These are phyloP conservation scores for Claviceps sp. DNA, from an alignment of 2,329 filamentous ascomycete genomes.

Conservation along the genomic window DNA sequence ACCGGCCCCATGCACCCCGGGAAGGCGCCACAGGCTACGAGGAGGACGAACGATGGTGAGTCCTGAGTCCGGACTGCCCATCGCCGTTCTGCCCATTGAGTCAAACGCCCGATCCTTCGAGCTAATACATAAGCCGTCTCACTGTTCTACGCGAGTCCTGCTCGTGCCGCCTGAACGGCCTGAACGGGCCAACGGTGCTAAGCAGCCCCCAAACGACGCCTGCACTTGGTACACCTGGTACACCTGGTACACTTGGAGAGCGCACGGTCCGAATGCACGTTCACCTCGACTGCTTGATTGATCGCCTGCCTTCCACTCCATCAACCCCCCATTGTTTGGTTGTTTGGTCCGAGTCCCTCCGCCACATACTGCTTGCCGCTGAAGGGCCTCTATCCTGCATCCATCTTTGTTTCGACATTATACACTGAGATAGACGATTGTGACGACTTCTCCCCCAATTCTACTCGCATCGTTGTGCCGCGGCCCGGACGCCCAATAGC, in stretches of 20 bases:
- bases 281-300: not conserved
- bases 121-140: not conserved
- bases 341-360: not conserved
- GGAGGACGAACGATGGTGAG: not conserved
- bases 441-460: not conserved
- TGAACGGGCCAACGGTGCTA: slow-evolving; percentile 4
- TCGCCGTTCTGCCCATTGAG: not conserved
- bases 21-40: not conserved
- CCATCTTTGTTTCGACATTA: not conserved
- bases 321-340: not conserved
- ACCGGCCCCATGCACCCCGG: not conserved
- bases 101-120: slow-evolving; percentile 2
- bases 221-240: not conserved
- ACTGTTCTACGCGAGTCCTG: not conserved
- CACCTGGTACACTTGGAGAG: too few species aligned
- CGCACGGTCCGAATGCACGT: not conserved
- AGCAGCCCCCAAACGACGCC: slow-evolving; percentile 3
- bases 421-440: not conserved
- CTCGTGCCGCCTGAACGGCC: slow-evolving; percentile 3
- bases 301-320: not conserved
- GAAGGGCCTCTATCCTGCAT: not conserved
- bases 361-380: slow-evolving; percentile 2
- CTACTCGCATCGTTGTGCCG: not conserved
- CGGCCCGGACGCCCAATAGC: not conserved
- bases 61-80: not conserved